phyloP scores from a whole-genome alignment of 257 asterid species.

The Eustoma russellianum region DNA sequence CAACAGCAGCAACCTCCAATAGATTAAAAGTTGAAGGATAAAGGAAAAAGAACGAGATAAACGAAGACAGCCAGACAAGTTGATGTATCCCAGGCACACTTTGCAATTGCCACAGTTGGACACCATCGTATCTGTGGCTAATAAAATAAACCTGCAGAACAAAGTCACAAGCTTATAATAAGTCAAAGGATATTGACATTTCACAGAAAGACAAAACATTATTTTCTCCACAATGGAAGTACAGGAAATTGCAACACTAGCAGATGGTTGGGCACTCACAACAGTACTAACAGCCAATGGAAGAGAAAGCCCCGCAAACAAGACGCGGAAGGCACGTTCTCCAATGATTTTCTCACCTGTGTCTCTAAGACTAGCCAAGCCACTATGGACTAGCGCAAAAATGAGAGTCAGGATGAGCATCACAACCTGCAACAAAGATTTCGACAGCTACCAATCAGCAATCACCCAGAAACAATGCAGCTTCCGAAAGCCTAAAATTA shows the following conservation, averaged over 20 bases:
- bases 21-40: slow-evolving; percentile 93
- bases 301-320: slow-evolving; percentile 87
- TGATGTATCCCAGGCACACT: slow-evolving; percentile 67
- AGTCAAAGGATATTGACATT: background rate
- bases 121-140: slow-evolving; percentile 93
- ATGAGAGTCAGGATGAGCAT: slow-evolving; percentile 65
- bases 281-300: slow-evolving; percentile 89
- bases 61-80: slow-evolving; percentile 58
- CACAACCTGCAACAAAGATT: slow-evolving; percentile 48
- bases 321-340: slow-evolving; percentile 90
- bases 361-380: slow-evolving; percentile 96
- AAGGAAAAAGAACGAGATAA: slow-evolving; percentile 77
- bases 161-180: slow-evolving; percentile 2
- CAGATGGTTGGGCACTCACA: slow-evolving; percentile 50
- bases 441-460: background rate
- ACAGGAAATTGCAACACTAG: background rate
- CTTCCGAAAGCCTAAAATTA: background rate
- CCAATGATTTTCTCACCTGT: slow-evolving; percentile 93
- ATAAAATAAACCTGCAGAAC: slow-evolving; percentile 75
- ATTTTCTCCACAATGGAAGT: background rate
- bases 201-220: background rate
- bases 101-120: slow-evolving; percentile 94
- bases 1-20: slow-evolving; percentile 95
- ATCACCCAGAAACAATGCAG: background rate
- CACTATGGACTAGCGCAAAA: slow-evolving; percentile 88